Base-by-base conservation (phyloP, 179 eudicot genomes). In the Spinacia oleracea region DNA sequence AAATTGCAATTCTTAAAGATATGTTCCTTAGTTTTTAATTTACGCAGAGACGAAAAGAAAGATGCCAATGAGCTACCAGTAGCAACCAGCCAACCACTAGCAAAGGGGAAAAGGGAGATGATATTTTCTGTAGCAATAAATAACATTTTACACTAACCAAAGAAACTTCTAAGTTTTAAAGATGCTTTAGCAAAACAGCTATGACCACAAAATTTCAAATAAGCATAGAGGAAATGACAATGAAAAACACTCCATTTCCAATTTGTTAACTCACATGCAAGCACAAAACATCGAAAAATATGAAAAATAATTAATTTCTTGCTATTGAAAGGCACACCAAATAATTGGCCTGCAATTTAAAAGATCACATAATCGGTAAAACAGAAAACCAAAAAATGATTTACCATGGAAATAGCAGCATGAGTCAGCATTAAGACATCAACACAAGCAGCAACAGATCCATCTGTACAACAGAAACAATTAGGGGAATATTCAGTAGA, bases 351-450 rank as follows among this genome's bases (percentile, higher is more conserved):
- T 23, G 31, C 46, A 27, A 29, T 43, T 16, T 71, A 23, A n/a
- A 77, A 56, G 48, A 48, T 18, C 51, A 63, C 14, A 18, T 35
- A 31, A 51, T 3, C 18, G 56, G 53, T 63, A 53, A 40, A 66
- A 78, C 23, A 45, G 14, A 15, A 9, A 53, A 43, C 1, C 20
- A 25, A 50, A 23, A 35, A 51, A 83, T 40, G 67, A 72, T 81
- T 81, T 89, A 95, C 98, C 97, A 93, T 86, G 62, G 98, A 93
- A 75, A 95, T 88, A 53, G 98, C 94, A 58, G 98, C 98, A 82
- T 95, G 98, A 85, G 98, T 91, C 84, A 95, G 86, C 85, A 90
- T 97, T 79, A 95, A 86, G 85, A 95, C 98, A 85, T 95, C 98
- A 66, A 95, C 80, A 83, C 98, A 95, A 42, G 96, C 91, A 75